Evolutionary conservation across 805 yeast species (phyloP).

Genomic region (Saccharomycopsis guyanensis): DNA sequence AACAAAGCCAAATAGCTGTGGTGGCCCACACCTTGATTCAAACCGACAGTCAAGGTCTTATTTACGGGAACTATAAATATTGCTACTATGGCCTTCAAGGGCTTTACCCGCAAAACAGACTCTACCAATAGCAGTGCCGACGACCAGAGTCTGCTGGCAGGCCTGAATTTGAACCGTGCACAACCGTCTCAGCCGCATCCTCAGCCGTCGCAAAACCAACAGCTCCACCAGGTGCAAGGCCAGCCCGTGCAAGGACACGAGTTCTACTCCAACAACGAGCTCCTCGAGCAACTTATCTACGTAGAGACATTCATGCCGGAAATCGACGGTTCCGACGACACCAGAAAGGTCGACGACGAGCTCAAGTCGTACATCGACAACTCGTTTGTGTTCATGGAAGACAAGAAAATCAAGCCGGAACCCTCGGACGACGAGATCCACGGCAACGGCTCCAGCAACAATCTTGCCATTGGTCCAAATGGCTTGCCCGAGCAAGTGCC

Average conservation of each 20-base stretch:
- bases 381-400: constrained; percentile 73
- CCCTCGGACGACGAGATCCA: constrained; percentile 3
- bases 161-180: no score
- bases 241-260: no score
- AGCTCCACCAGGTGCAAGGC: no score
- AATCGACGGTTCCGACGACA: constrained; percentile 33
- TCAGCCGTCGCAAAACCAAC: no score
- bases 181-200: no score
- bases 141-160: no score
- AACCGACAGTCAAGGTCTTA: no score
- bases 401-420: constrained; percentile 49
- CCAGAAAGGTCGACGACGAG: constrained; percentile 52
- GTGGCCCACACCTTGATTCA: no score
- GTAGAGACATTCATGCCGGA: constrained; percentile 69
- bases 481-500: constrained; percentile 34
- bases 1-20: no score
- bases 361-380: constrained; percentile 80
- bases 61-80: background rate
- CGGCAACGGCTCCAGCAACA: constrained; percentile 9
- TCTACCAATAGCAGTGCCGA: no score
- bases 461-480: constrained; percentile 8
- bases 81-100: background rate
- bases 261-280: constrained; percentile 24
- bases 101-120: background rate
- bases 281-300: constrained; percentile 71